A percentile compares a stretch with the other conserved stretches of the same genome.
Evolutionary conservation across 2,329 filamentous ascomycete genomes (phyloP).

Genomic region (Phyllosticta citriasiana): DNA sequence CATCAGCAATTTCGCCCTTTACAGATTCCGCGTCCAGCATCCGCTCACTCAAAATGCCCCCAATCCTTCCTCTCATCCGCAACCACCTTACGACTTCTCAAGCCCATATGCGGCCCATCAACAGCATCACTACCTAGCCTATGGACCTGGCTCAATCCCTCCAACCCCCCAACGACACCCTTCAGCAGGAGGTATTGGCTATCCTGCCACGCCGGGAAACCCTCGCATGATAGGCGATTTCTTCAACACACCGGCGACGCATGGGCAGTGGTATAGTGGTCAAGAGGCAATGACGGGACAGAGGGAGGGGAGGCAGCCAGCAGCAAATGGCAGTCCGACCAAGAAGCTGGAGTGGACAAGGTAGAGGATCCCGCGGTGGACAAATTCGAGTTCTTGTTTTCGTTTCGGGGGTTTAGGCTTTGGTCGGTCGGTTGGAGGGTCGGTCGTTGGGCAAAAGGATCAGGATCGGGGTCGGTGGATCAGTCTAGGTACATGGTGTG

Average conservation of each 20-base stretch:
- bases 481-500: neutral
- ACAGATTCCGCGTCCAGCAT: neutral
- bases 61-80: neutral
- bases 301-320: neutral
- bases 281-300: neutral
- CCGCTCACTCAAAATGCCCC: neutral
- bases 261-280: neutral
- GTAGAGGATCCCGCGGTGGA: neutral
- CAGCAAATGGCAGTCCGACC: neutral
- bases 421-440: neutral
- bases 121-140: neutral
- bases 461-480: neutral
- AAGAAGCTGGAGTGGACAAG: neutral
- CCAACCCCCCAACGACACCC: neutral
- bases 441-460: neutral
- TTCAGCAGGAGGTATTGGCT: neutral
- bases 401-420: neutral
- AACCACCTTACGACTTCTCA: neutral
- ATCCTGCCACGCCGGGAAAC: neutral
- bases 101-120: neutral
- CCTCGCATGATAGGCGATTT: neutral
- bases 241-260: neutral
- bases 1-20: neutral
- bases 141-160: neutral
- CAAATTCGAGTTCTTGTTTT: neutral